Base-by-base conservation (phyloP, 1,284 basidiomycete genomes). In the Leccinum pachyderme region DNA sequence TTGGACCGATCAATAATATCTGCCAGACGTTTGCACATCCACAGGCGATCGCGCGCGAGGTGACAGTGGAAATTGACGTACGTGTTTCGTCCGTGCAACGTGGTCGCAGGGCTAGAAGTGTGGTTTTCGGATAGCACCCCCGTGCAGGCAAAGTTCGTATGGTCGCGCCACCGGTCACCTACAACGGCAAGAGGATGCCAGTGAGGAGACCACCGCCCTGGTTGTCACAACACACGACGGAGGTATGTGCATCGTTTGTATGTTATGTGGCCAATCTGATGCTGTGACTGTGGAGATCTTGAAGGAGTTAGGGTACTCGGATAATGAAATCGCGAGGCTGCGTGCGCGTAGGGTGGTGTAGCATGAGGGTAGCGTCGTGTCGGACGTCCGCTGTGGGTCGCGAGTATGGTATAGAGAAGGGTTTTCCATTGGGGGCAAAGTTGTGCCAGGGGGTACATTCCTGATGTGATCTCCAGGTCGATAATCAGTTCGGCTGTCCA, bases 1-100 rank as follows among this genome's bases (percentile, higher is more conserved):
- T 92, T 71, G 92, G 91, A 15, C 93, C 93, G 13, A 96, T 98
- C 75, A 96, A 97, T 71, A 90, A 94, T 63, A 93, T 98, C 59
- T 70, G 80, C 49, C 86, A 95, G 68, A 95, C 95, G 1, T 98
- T 98, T 67, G 82, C 85, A 44, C 95, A 98, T 73, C 92, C 93
- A 2, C 95, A 98, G 74, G 91, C 84, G 2, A 65, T 85, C 52
- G 87, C 86, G 8, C 75, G 89, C 33, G 74, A 75, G 35, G 78
- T 86, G 47, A 79, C 82, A 2, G 75, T 81, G 33, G 84, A 87
- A 61, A 75, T 91, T 25, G 78, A 89, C 56, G 83, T 84, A 64
- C 55, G 74, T 71, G 45, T 69, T 65, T 56, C 58, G 51, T 46
- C 29, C 33, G 43, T 57, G 54, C 55, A 54, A 44, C 60, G 55